A percentile compares a stretch with the other conserved stretches of the same genome.
Evolutionary conservation across 345 rosid species (phyloP).

Genomic region (Hibiscus syriacus): DNA sequence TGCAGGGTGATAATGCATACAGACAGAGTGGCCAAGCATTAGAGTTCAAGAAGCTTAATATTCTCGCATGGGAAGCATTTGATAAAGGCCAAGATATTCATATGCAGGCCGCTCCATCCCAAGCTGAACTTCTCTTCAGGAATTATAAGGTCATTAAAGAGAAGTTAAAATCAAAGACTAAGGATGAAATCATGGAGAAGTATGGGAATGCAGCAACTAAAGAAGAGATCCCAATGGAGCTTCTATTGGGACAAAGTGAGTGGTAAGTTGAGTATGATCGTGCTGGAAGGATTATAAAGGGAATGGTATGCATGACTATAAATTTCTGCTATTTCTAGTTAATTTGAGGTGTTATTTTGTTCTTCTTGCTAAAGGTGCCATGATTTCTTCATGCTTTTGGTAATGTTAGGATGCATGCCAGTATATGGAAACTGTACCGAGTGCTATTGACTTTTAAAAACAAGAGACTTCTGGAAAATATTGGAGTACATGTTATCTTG

Average conservation of each 20-base stretch:
- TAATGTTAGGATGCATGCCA: background rate
- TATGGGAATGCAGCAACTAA: conserved; percentile 58
- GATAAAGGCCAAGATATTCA: no score
- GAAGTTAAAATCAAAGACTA: conserved; percentile 39
- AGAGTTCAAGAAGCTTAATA: conserved; percentile 53
- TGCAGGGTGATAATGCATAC: conserved; percentile 65
- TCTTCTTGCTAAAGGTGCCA: background rate
- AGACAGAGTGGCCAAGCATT: conserved; percentile 66
- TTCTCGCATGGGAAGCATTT: no score
- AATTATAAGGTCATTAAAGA: conserved; percentile 42
- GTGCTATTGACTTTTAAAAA: background rate
- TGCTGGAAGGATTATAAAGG: no score
- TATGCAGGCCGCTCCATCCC: no score
- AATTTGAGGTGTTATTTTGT: background rate
- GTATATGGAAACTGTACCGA: background rate
- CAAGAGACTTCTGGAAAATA: background rate
- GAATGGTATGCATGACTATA: conserved; percentile 35
- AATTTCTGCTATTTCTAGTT: background rate
- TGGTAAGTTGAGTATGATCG: no score
- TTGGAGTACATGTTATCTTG: background rate
- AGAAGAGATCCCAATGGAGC: no score
- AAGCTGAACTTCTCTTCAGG: no score
- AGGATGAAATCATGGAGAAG: conserved; percentile 51
- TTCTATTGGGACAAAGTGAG: no score
- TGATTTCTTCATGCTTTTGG: background rate